Conservation (phyloP, 495 filamentous ascomycete species). For the Apiosordaria backusii region DNA sequence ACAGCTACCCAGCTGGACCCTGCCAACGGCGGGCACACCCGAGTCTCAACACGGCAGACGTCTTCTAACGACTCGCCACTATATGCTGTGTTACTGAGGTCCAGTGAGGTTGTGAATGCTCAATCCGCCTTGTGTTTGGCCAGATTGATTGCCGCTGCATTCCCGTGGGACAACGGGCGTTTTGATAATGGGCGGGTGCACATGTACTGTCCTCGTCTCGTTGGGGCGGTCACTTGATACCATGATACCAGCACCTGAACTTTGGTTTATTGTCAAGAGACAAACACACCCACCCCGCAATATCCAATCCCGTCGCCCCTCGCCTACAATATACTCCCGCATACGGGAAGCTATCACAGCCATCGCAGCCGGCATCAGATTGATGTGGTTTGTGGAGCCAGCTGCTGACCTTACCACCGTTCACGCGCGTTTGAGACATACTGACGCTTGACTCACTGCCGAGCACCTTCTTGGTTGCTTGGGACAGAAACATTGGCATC, state of each 20-base stretch:
- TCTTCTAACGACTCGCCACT: slow-evolving; percentile 1
- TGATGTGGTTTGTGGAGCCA: not conserved
- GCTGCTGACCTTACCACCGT: not conserved
- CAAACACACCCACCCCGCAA: not conserved
- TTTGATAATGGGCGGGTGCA: not conserved
- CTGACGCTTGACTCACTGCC: not conserved
- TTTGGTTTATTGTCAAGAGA: not conserved
- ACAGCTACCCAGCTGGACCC: not conserved
- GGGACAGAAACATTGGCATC: not conserved
- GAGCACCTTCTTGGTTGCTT: too few species aligned
- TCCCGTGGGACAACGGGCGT: not conserved
- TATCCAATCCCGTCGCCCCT: not conserved
- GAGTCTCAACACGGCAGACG: slow-evolving; percentile 2
- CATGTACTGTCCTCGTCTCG: not conserved
- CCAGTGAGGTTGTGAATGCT: not conserved
- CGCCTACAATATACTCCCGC: not conserved
- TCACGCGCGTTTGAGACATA: not conserved
- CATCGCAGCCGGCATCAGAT: not conserved
- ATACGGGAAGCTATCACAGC: not conserved
- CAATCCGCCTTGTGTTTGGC: not conserved
- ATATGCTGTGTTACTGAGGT: not conserved
- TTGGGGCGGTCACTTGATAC: not conserved
- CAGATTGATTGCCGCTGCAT: slow-evolving; percentile 2
- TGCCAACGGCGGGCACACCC: slow-evolving; percentile 3
- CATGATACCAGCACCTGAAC: not conserved